Conservation (phyloP, 345 rosid genomes). For the Pistacia integerrima region DNA sequence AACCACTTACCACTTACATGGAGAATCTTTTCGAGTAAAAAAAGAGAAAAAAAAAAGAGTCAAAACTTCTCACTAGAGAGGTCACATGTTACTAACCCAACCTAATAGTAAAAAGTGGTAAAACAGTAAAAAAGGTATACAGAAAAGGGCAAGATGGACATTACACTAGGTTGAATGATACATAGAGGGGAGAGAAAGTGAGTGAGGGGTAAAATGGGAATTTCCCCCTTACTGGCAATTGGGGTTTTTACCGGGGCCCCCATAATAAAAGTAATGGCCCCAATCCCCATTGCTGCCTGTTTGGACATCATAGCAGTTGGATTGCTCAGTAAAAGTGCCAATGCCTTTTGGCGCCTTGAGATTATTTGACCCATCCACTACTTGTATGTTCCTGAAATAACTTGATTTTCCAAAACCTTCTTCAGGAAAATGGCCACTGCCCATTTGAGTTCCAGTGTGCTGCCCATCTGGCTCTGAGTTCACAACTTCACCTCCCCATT, state of each 20-base stretch:
- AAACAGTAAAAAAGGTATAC: conserved; percentile 31
- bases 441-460: conserved; percentile 97
- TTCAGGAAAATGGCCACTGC: conserved; percentile 89
- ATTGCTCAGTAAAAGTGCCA: conserved; percentile 91
- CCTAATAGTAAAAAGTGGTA: conserved; percentile 38
- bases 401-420: conserved; percentile 95
- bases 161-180: conserved; percentile 56
- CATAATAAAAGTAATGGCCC: conserved; percentile 97
- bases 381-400: conserved; percentile 88
- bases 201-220: background rate
- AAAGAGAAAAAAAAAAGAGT: conserved; percentile 13
- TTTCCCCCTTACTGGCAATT: conserved; percentile 55
- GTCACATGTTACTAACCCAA: conserved; percentile 34
- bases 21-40: conserved; percentile 30
- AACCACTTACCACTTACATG: conserved; percentile 35
- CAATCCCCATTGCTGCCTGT: conserved; percentile 86
- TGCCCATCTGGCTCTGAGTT: conserved; percentile 82
- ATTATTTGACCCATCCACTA: conserved; percentile 86
- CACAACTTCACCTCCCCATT: conserved; percentile 99
- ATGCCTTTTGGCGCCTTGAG: conserved; percentile 89
- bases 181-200: conserved; percentile 28
- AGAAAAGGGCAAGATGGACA: conserved; percentile 14
- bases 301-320: conserved; percentile 93
- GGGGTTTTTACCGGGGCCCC: conserved; percentile 89
- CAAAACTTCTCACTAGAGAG: conserved; percentile 57